Evolutionary conservation across 1,284 basidiomycete species (phyloP), one percentile per base, ranked within the genome.

Genomic region (Trametes versicolor): DNA sequence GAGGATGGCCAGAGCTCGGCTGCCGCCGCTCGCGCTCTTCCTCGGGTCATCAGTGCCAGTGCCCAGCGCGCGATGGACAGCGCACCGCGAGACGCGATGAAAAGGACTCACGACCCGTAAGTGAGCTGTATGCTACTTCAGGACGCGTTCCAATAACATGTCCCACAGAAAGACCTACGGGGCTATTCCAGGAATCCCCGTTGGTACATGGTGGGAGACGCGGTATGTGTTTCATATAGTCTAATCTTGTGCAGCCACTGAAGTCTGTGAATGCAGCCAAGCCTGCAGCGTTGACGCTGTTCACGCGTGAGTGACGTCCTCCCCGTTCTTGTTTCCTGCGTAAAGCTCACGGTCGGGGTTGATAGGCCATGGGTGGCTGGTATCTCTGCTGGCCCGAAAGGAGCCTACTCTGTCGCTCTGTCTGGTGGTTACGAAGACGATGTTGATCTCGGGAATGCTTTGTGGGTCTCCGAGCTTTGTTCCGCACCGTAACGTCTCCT

Each of bases 401-500:
- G 94, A 2, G 92, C 92, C 8, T 92, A 90, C 72, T 92, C 90
- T 55, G 84, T 96, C 10, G 93, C 90, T 2, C 82, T 96, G 8
- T 93, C 91, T 51, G 94, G 94, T 17, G 92, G 92, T 2, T 96
- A 95, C 70, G 91, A 93, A 45, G 94, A 95, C 64, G 94, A 95
- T 69, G 84, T 95, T 23, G 94, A 95, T 69, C 74, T 88, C 3
- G 94, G 94, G 58, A 87, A 93, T 64, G 89, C 82, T 4, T 94
- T 95, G 89, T 94, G 75, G 75, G 93, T 86, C n/a, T 23, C 29
- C 23, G 27, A 60, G 13, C 37, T 34, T 13, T 32, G 1, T 5
- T 27, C 36, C 39, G 15, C 53, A 12, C 37, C 34, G 13, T 19
- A 32, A 1, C 37, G 13, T 12, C 37, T 12, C 37, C 39, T 41